Conservation (phyloP, 2,329 filamentous ascomycete genomes). For the Aspergillus terreus region DNA sequence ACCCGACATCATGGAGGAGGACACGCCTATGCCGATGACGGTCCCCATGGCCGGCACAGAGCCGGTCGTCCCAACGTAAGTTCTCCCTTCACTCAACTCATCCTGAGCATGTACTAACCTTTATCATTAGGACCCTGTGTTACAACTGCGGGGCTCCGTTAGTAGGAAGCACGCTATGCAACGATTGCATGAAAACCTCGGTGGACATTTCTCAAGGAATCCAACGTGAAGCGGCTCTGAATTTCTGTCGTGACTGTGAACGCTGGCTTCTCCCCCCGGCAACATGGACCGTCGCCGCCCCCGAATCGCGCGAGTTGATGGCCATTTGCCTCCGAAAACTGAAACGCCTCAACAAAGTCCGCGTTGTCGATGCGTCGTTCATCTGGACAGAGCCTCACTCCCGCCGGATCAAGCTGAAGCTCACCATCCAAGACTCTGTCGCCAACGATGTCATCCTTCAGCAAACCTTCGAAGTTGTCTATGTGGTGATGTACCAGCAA, state of each 20-base stretch:
- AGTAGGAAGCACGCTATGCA: conserved; percentile 88
- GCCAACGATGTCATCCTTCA: conserved; percentile 69
- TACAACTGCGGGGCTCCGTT: conserved; percentile 97
- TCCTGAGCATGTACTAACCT: conserved; percentile 9
- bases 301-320: conserved; percentile 87
- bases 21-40: background rate
- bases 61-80: background rate
- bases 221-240: conserved; percentile 81
- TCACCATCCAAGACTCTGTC: conserved; percentile 79
- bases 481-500: conserved; percentile 85
- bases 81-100: background rate
- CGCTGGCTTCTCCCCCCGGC: conserved; percentile 83
- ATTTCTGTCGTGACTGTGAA: conserved; percentile 93
- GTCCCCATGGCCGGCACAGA: background rate
- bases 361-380: conserved; percentile 93
- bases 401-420: conserved; percentile 84
- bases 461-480: conserved; percentile 93
- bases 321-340: conserved; percentile 88
- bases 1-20: background rate
- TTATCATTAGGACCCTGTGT: conserved; percentile 71
- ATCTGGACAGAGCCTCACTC: conserved; percentile 99
- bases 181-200: conserved; percentile 92
- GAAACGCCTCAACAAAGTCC: conserved; percentile 78
- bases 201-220: conserved; percentile 91
- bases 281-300: conserved; percentile 79